These are phyloP conservation scores for Oehlia diaphana DNA, from an alignment of 192 early-diverging fungal species.

Conservation along the genomic window DNA sequence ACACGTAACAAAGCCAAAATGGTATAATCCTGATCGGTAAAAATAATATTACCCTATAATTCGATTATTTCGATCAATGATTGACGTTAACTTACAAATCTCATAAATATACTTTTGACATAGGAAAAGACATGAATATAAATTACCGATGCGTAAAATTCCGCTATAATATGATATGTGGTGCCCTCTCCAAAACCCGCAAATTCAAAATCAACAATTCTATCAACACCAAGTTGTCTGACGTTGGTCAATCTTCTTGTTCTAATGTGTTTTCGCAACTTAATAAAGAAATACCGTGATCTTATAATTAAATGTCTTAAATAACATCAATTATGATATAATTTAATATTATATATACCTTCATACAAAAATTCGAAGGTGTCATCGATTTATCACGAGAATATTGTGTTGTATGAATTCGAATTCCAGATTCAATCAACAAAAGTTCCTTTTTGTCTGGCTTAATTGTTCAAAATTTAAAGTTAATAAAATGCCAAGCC, in stretches of 20 bases:
- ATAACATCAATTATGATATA: slow-evolving; percentile 1
- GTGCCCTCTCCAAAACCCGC: slow-evolving; percentile 57
- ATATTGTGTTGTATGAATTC: slow-evolving; percentile 90
- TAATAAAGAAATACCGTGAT: neutral
- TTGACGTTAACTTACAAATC: neutral
- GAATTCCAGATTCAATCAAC: slow-evolving; percentile 90
- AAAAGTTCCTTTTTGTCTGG: slow-evolving; percentile 88
- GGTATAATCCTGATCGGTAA: slow-evolving; percentile 84
- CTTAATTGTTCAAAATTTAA: slow-evolving; percentile 28
- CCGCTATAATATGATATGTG: slow-evolving; percentile 73
- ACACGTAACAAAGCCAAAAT: slow-evolving; percentile 86
- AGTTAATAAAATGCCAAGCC: neutral
- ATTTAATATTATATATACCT: slow-evolving; percentile 41
- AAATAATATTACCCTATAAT: slow-evolving; percentile 87
- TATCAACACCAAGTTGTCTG: slow-evolving; percentile 85
- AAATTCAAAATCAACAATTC: slow-evolving; percentile 93
- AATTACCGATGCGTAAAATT: slow-evolving; percentile 75
- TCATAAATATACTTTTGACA: neutral
- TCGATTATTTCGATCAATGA: neutral
- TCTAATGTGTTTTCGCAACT: slow-evolving; percentile 90
- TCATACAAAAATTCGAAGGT: slow-evolving; percentile 86
- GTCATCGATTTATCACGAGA: slow-evolving; percentile 82
- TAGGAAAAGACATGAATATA: neutral
- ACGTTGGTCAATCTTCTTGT: slow-evolving; percentile 76
- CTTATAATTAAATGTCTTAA: neutral